Evolutionary conservation across 352 stramenopile genomes (phyloP).

Genomic region (Globisporangium carolinianum): DNA sequence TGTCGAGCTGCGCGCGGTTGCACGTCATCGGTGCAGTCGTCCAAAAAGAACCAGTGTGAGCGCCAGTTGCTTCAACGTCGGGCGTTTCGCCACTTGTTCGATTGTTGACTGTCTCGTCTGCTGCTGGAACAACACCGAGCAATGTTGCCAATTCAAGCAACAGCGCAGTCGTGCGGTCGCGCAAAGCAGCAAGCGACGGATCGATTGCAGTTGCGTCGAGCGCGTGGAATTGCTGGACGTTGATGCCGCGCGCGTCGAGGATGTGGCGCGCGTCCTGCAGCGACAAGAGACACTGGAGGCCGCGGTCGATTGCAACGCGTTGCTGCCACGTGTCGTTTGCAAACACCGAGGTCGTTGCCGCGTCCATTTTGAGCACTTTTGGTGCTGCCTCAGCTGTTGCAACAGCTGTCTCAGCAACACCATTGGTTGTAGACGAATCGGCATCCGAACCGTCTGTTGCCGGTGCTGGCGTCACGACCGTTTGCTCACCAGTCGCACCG

Average conservation of each 20-base stretch:
- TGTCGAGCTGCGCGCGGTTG: conserved; percentile 42
- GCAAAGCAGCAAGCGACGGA: conserved; percentile 56
- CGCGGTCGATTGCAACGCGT: conserved; percentile 67
- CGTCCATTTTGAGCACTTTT: conserved; percentile 56
- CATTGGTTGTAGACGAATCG: too few species aligned
- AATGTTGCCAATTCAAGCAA: conserved; percentile 60
- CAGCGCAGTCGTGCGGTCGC: conserved; percentile 55
- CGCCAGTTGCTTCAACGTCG: too few species aligned
- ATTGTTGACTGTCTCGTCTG: not conserved
- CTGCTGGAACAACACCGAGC: conserved; percentile 42
- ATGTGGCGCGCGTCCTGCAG: conserved; percentile 78
- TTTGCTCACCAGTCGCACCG: conserved; percentile 1
- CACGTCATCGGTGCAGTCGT: conserved; percentile 28
- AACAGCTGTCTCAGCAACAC: too few species aligned
- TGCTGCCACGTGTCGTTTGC: conserved; percentile 62
- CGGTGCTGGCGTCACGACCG: not conserved
- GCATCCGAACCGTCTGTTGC: not conserved
- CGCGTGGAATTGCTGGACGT: conserved; percentile 83
- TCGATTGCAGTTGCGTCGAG: conserved; percentile 69
- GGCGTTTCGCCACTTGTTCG: too few species aligned
- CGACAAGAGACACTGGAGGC: conserved; percentile 69
- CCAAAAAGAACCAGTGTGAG: too few species aligned
- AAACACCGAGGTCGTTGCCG: conserved; percentile 56
- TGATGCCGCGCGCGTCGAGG: conserved; percentile 73
- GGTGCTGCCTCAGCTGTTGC: conserved; percentile 8